Percentiles rank a stretch among this genome's conserved stretches.
These are phyloP conservation scores for Lathyrus sativus DNA, from an alignment of 306 rosid species.

Conservation along the genomic window DNA sequence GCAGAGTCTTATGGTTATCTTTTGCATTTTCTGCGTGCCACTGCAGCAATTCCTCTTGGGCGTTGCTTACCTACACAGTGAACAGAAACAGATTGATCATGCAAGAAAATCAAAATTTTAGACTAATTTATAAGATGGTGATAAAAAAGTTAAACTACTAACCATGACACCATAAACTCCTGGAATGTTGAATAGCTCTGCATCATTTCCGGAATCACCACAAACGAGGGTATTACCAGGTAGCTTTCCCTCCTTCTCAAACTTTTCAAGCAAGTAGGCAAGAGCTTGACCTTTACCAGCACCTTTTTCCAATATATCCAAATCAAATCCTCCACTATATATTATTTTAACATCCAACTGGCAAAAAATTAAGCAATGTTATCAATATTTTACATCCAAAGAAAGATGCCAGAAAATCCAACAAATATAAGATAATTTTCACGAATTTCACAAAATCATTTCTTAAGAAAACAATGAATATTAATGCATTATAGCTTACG, in stretches of 20 bases:
- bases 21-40: conserved; percentile 90
- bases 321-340: conserved; percentile 93
- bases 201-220: conserved; percentile 98
- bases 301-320: conserved; percentile 87
- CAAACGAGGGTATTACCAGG: conserved; percentile 87
- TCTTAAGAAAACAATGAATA: conserved; percentile 9
- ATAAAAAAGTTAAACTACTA: conserved; percentile 47
- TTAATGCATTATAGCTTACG: conserved; percentile 52
- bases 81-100: conserved; percentile 30
- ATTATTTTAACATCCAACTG: conserved; percentile 98
- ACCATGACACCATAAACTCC: conserved; percentile 96
- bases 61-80: conserved; percentile 83
- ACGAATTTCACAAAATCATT: conserved; percentile 5
- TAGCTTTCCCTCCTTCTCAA: conserved; percentile 64
- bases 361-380: conserved; percentile 36
- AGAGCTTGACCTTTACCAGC: conserved; percentile 99
- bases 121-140: neutral
- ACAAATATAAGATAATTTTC: neutral
- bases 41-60: conserved; percentile 92
- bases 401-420: conserved; percentile 3
- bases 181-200: conserved; percentile 91
- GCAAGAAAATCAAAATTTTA: conserved; percentile 24
- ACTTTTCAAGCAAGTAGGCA: conserved; percentile 84
- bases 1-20: conserved; percentile 76
- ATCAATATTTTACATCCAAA: conserved; percentile 21